Conservation (phyloP, 208 protist species). For the Acanthamoeba triangularis region DNA sequence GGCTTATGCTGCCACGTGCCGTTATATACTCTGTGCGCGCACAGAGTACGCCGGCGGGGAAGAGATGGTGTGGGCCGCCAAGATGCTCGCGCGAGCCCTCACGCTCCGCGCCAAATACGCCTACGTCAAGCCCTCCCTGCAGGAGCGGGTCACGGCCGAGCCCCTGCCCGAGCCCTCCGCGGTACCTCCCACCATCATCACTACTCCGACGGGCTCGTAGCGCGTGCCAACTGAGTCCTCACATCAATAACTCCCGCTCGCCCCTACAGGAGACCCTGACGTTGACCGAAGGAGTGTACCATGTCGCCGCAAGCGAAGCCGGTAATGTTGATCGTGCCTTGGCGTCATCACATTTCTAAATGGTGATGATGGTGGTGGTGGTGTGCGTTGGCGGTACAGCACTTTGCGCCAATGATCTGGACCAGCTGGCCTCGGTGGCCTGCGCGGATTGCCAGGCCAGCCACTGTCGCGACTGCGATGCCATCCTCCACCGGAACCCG, state of each 20-base stretch:
- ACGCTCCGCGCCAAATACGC: slow-evolving; percentile 14
- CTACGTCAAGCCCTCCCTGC: not conserved
- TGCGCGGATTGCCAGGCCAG: not conserved
- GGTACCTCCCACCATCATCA: not conserved
- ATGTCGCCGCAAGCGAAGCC: not conserved
- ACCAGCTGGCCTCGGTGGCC: not conserved
- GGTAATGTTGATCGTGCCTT: not conserved
- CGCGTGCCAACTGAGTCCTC: not conserved
- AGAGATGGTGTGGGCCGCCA: slow-evolving; percentile 46
- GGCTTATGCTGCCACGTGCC: not conserved
- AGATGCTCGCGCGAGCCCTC: slow-evolving; percentile 12
- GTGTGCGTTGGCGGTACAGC: not conserved
- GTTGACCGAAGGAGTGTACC: slow-evolving; percentile 39
- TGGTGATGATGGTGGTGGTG: not conserved
- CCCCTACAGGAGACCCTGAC: not conserved
- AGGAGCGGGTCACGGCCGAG: not conserved
- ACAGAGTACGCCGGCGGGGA: slow-evolving; percentile 2
- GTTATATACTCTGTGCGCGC: not conserved
- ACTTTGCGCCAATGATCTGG: slow-evolving; percentile 15
- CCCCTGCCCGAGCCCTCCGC: not conserved
- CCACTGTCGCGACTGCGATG: slow-evolving; percentile 21
- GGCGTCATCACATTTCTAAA: not conserved
- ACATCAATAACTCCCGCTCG: not conserved
- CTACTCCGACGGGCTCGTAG: not conserved
- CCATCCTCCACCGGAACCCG: slow-evolving; percentile 22